Conservation (phyloP, 1,139 yeast species). For the Zygosaccharomyces pseudobailii region DNA sequence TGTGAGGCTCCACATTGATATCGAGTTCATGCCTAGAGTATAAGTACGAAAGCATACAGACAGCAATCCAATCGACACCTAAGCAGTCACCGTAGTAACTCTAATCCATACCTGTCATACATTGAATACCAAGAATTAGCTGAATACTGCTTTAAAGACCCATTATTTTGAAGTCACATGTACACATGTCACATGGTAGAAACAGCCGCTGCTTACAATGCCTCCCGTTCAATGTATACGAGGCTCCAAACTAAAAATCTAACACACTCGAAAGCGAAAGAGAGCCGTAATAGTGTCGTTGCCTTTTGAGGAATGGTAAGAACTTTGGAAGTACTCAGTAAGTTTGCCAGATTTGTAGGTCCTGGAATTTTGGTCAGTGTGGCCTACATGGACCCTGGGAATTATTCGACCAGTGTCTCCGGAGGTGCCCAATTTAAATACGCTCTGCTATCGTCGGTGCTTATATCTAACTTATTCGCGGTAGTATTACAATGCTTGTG, state of each 20-base stretch:
- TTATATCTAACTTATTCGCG: slow-evolving; percentile 82
- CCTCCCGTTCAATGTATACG: background rate
- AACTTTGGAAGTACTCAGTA: slow-evolving; percentile 14
- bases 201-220: background rate
- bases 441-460: slow-evolving; percentile 71
- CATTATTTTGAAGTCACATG: background rate
- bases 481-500: slow-evolving; percentile 79
- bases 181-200: background rate
- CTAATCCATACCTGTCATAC: too few relatives aligned
- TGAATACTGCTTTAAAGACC: background rate
- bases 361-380: slow-evolving; percentile 95
- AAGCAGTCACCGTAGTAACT: too few relatives aligned
- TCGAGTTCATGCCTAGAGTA: too few relatives aligned
- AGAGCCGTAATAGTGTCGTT: slow-evolving; percentile 33
- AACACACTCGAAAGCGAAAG: background rate
- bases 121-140: too few relatives aligned
- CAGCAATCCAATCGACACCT: too few relatives aligned
- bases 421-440: slow-evolving; percentile 88
- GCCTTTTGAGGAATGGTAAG: slow-evolving; percentile 12
- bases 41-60: too few relatives aligned
- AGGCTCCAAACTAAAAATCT: background rate
- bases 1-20: too few relatives aligned
- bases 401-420: slow-evolving; percentile 90
- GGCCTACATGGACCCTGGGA: slow-evolving; percentile 97
- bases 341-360: slow-evolving; percentile 56